A percentile compares a stretch with the other conserved stretches of the same genome.
Conservation (phyloP, 352 stramenopile genomes). For the Thraustotheca clavata region DNA sequence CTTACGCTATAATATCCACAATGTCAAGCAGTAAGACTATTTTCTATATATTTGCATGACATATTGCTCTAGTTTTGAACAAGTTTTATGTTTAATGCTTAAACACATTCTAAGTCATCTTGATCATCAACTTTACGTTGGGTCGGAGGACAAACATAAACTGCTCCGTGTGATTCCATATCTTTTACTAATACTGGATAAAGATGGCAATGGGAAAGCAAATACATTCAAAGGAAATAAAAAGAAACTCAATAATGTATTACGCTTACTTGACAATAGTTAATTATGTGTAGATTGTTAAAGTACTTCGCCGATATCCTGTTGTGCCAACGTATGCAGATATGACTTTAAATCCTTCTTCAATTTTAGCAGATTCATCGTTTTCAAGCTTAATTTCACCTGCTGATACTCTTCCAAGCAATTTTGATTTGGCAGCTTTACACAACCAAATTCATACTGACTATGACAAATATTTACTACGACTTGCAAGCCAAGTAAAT, state of each 20-base stretch:
- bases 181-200: slow-evolving; percentile 30
- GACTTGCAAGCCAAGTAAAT: no score
- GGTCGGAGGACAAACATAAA: not conserved
- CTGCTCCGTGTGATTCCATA: slow-evolving; percentile 31
- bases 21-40: slow-evolving; percentile 44
- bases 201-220: slow-evolving; percentile 9
- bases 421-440: no score
- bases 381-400: no score
- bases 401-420: no score
- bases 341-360: slow-evolving; percentile 20
- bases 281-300: slow-evolving; percentile 12
- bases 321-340: slow-evolving; percentile 27
- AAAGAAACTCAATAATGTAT: slow-evolving; percentile 2
- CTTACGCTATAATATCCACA: slow-evolving; percentile 49
- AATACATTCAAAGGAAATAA: slow-evolving; percentile 32
- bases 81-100: slow-evolving; percentile 43
- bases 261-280: not conserved
- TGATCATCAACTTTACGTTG: slow-evolving; percentile 29
- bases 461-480: no score
- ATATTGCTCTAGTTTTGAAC: slow-evolving; percentile 35
- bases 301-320: slow-evolving; percentile 20
- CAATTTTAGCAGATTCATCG: no score
- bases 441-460: no score
- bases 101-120: slow-evolving; percentile 7
- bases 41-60: not conserved